Evolutionary conservation across 371 early-diverging fungal genomes (phyloP).

Genomic region (Mortierella sp.): DNA sequence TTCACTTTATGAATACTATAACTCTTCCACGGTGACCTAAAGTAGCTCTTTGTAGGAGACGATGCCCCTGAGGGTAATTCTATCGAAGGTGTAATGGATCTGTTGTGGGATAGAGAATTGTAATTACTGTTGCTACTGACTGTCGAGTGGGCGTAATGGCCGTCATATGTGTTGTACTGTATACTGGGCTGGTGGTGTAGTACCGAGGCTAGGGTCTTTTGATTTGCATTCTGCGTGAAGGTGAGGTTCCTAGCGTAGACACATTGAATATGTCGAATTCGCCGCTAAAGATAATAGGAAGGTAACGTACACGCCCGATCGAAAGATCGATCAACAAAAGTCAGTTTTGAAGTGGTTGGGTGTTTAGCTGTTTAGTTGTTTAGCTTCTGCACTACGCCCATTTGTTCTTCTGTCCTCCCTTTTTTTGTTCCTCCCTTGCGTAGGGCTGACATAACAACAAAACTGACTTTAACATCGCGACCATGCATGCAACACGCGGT

Average conservation of each 20-base stretch:
- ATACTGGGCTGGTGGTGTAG: conserved; percentile 11
- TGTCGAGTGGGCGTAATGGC: conserved; percentile 1
- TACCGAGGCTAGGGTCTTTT: conserved; percentile 42
- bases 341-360: background rate
- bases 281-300: conserved; percentile 20
- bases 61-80: conserved; percentile 46
- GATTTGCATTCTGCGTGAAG: conserved; percentile 46
- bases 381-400: background rate
- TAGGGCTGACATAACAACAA: conserved; percentile 6
- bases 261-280: conserved; percentile 46
- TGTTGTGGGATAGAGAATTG: conserved; percentile 9
- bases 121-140: conserved; percentile 16
- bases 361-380: background rate
- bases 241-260: conserved; percentile 51
- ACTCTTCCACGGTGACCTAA: conserved; percentile 51
- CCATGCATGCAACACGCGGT: conserved; percentile 5
- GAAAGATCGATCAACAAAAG: conserved; percentile 3
- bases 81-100: conserved; percentile 41
- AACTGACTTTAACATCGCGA: background rate
- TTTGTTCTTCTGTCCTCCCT: background rate
- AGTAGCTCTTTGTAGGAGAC: conserved; percentile 52
- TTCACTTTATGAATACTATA: conserved; percentile 34
- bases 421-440: background rate
- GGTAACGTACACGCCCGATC: background rate
- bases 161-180: conserved; percentile 10